Evolutionary conservation across 306 rosid genomes (phyloP), one percentile per base, ranked within the genome.

Genomic region (Leucaena leucocephala): DNA sequence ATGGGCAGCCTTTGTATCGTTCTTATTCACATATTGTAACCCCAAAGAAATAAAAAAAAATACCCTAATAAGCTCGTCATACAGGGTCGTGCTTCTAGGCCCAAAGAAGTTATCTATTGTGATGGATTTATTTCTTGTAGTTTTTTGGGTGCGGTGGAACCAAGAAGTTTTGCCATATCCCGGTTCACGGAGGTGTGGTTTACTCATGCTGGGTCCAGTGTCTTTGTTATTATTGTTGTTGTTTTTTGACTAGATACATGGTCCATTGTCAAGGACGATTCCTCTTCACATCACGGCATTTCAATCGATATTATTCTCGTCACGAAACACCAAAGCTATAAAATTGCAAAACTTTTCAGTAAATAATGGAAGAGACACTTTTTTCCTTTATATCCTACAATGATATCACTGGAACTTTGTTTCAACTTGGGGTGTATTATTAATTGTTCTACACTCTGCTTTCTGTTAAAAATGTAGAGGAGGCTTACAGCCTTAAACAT

Each of bases 281-380:
- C 35, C 66, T 33, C 66, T 63, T 13, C 43, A 63, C 68, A 63
- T 14, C 68, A 63, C 39, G 65, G 16, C 65, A 59, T 9, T 59
- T 17, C 38, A 12, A 14, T 61, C 39, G 7, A 61, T 17, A 61
- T 12, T 11, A 54, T 33, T 62, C 42, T 33, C 67, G 34, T 13
- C 68, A 58, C 38, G 35, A 22, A 58, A 22, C 35, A 10, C 65
- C 38, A 3, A 11, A 34, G 19, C 67, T 12, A 62, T 35, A 62
- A 12, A 62, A 62, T 13, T 63, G 38, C 43, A 16, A 14, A 7
- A 19, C 43, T 63, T 35, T 16, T 63, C n/a, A 22, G 43, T 21
- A 63, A 34, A 63, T 63, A 63, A 35, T 63, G 34, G 68, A 13
- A 35, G 68, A 13, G 42, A 13, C 19, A 10, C 39, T 61, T 61